Percentiles rank a stretch among this genome's conserved stretches.
Conservation (phyloP, 2,329 filamentous ascomycete genomes). For the Colletotrichum neosansevieriae region DNA sequence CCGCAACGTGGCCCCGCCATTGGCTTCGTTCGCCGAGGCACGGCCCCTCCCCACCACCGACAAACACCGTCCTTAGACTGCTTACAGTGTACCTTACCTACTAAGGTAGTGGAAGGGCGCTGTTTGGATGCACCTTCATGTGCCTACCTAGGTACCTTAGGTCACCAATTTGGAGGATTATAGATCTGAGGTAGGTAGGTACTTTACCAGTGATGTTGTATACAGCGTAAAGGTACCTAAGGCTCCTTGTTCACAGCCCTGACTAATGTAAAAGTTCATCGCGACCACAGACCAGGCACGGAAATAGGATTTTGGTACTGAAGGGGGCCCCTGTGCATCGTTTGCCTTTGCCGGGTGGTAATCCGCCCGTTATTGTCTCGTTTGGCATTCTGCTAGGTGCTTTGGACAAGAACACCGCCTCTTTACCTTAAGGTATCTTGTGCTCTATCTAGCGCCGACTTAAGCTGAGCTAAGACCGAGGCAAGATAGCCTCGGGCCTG, state of each 20-base stretch:
- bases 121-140: conserved; percentile 1
- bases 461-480: conserved; percentile 20
- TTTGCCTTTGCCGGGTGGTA: conserved; percentile 13
- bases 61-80: neutral
- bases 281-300: conserved; percentile 30
- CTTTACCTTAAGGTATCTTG: too few species aligned
- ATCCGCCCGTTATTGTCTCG: conserved; percentile 15
- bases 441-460: neutral
- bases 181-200: too few species aligned
- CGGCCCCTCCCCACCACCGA: conserved; percentile 10
- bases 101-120: neutral
- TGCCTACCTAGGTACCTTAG: too few species aligned
- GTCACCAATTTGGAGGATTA: too few species aligned
- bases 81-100: too few species aligned
- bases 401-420: too few species aligned
- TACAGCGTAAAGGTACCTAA: too few species aligned
- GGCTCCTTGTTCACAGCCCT: conserved; percentile 35
- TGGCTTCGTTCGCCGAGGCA: conserved; percentile 29
- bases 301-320: conserved; percentile 20
- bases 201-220: neutral
- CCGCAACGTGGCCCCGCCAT: conserved; percentile 15
- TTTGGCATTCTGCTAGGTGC: neutral
- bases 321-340: conserved; percentile 18
- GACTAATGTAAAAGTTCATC: conserved; percentile 39
- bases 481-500: conserved; percentile 24